Conservation (phyloP, 768 basidiomycete species). For the Artomyces pyxidatus region DNA sequence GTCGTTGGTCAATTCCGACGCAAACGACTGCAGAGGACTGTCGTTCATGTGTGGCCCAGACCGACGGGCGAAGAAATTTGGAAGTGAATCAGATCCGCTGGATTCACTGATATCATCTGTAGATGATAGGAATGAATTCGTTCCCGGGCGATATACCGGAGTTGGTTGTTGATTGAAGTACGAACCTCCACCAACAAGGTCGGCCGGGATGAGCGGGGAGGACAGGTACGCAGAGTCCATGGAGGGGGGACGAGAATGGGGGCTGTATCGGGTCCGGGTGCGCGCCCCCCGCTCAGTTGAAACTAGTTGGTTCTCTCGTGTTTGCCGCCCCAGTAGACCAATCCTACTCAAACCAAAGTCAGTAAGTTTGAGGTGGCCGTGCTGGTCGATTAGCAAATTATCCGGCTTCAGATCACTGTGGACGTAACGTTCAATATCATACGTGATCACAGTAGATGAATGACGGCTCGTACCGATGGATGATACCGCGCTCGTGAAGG, state of each 20-base stretch:
- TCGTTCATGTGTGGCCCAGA: slow-evolving; percentile 42
- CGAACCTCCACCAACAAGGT: slow-evolving; percentile 54
- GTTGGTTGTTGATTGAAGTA: slow-evolving; percentile 70
- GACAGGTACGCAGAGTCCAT: slow-evolving; percentile 74
- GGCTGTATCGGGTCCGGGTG: slow-evolving; percentile 46
- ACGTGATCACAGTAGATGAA: no score
- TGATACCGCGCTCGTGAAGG: slow-evolving; percentile 90
- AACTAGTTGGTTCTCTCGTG: slow-evolving; percentile 46
- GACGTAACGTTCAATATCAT: slow-evolving; percentile 5
- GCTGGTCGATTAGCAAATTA: slow-evolving; percentile 93
- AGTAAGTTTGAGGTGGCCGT: slow-evolving; percentile 95
- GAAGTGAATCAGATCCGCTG: slow-evolving; percentile 67
- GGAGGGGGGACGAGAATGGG: slow-evolving; percentile 75
- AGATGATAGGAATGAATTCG: slow-evolving; percentile 58
- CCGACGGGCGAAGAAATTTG: slow-evolving; percentile 33
- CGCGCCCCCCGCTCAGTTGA: slow-evolving; percentile 24
- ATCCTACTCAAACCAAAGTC: slow-evolving; percentile 97
- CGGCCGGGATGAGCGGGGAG: slow-evolving; percentile 61
- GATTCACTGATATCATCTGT: slow-evolving; percentile 85
- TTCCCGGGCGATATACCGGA: slow-evolving; percentile 48
- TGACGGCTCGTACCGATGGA: slow-evolving; percentile 77
- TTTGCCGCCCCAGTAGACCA: slow-evolving; percentile 96
- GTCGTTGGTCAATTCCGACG: slow-evolving; percentile 76
- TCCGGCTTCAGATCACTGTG: slow-evolving; percentile 94
- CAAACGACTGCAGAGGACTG: slow-evolving; percentile 82